Percentiles rank a stretch among this genome's conserved stretches.
These are phyloP conservation scores for Leccinum subtestaceum DNA, from an alignment of 768 basidiomycete genomes.

Conservation along the genomic window DNA sequence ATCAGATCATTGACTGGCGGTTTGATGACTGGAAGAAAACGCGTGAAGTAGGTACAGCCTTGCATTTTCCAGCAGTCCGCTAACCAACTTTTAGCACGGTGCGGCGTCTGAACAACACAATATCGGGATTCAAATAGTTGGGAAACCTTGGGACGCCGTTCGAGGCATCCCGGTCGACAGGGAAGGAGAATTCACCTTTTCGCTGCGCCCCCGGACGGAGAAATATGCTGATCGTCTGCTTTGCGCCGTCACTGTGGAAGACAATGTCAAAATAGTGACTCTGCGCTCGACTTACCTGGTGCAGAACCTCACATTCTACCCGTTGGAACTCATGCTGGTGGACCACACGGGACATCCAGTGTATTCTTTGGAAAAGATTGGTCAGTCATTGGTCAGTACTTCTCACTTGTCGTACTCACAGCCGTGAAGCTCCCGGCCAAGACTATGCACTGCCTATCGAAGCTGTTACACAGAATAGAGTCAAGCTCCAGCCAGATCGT, in stretches of 20 bases:
- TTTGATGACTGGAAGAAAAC: constrained; percentile 95
- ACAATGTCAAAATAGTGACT: constrained; percentile 93
- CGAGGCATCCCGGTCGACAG: constrained; percentile 87
- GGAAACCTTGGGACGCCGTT: constrained; percentile 86
- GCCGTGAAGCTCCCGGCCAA: constrained; percentile 75
- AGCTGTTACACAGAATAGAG: constrained; percentile 74
- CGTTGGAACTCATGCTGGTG: constrained; percentile 86
- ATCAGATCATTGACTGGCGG: constrained; percentile 86
- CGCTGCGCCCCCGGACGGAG: constrained; percentile 74
- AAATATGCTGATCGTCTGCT: constrained; percentile 78
- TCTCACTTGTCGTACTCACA: constrained; percentile 46
- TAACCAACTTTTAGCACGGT: constrained; percentile 35
- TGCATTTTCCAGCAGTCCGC: neutral
- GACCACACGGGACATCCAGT: constrained; percentile 82
- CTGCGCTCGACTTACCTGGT: constrained; percentile 90
- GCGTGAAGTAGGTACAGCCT: constrained; percentile 66
- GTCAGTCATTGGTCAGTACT: constrained; percentile 34
- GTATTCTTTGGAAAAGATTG: constrained; percentile 80
- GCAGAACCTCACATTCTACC: constrained; percentile 88
- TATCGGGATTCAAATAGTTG: constrained; percentile 80
- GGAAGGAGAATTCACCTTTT: constrained; percentile 89
- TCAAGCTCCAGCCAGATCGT: constrained; percentile 93
- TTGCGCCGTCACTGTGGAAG: constrained; percentile 85
- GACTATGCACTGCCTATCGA: constrained; percentile 90
- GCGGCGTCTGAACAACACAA: constrained; percentile 70